phyloP scores from a whole-genome alignment of 1,284 basidiomycete genomes.

The Pascua sp. region DNA sequence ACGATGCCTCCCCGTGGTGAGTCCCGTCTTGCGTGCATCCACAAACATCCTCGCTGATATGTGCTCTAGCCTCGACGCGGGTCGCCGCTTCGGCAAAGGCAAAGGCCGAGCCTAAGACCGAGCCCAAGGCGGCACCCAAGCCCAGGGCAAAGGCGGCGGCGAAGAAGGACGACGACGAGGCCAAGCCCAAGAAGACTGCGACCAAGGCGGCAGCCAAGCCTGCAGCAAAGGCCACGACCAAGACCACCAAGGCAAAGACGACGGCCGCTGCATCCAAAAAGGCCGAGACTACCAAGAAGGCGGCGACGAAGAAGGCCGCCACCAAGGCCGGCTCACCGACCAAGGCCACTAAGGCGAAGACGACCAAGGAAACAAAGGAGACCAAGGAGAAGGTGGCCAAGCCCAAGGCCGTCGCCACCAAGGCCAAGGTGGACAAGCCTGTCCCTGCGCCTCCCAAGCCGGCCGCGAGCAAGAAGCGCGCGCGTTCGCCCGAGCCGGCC shows the following conservation, averaged over 20 bases:
- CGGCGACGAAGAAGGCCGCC: background rate
- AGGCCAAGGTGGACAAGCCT: background rate
- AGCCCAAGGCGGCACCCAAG: slow-evolving; percentile 6
- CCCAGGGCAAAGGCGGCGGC: background rate
- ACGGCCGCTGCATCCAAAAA: background rate
- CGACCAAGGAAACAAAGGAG: background rate
- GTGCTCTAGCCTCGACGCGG: too few species aligned
- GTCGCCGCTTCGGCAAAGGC: slow-evolving; percentile 1
- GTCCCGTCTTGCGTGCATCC: background rate
- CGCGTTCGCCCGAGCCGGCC: background rate
- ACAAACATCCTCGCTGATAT: too few species aligned
- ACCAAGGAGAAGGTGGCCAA: background rate
- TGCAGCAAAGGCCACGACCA: background rate
- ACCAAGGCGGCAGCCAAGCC: slow-evolving; percentile 5
- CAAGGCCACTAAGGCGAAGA: background rate
- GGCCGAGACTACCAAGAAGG: background rate
- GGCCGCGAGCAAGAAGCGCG: slow-evolving; percentile 2
- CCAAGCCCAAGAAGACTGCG: background rate
- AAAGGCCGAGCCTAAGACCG: slow-evolving; percentile 9
- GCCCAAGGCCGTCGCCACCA: background rate
- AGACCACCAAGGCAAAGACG: background rate
- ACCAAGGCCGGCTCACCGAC: background rate
- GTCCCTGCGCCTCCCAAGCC: background rate
- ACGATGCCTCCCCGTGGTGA: slow-evolving; percentile 29
- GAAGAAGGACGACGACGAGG: background rate